Conservation (phyloP, 2,329 filamentous ascomycete genomes). For the Fusarium sp. region DNA sequence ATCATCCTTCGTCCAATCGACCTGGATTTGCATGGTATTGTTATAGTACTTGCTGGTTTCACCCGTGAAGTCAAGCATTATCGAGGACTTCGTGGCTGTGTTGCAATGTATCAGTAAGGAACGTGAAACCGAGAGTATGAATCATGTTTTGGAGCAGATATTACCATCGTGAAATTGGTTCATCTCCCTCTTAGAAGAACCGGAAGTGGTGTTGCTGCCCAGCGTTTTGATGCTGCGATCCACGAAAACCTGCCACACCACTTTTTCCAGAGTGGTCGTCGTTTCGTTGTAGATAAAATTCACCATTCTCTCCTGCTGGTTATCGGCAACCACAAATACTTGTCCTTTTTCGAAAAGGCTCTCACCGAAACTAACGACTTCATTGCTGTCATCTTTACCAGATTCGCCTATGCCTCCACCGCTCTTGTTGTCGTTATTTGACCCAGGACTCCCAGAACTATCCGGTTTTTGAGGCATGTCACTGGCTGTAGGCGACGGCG, state of each 20-base stretch:
- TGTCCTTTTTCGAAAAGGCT: neutral
- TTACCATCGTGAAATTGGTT: neutral
- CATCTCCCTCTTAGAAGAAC: neutral
- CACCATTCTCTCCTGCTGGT: neutral
- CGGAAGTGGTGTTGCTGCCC: neutral
- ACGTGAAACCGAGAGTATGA: neutral
- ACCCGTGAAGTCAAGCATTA: conserved; percentile 2
- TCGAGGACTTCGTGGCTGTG: neutral
- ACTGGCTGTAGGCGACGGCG: neutral
- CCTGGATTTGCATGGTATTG: conserved; percentile 10
- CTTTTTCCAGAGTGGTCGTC: neutral
- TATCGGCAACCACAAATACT: neutral
- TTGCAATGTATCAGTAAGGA: neutral
- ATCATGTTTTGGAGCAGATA: neutral
- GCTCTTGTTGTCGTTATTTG: neutral
- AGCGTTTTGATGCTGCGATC: neutral
- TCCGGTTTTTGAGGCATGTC: neutral
- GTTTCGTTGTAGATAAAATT: neutral
- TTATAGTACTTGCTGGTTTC: neutral
- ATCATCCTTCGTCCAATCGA: conserved; percentile 19
- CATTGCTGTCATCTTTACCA: neutral
- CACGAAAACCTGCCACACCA: conserved; percentile 7
- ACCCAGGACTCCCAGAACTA: neutral
- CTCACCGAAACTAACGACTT: neutral
- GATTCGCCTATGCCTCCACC: neutral